Conservation (phyloP, 257 asterid species). For the Vinca minor region DNA sequence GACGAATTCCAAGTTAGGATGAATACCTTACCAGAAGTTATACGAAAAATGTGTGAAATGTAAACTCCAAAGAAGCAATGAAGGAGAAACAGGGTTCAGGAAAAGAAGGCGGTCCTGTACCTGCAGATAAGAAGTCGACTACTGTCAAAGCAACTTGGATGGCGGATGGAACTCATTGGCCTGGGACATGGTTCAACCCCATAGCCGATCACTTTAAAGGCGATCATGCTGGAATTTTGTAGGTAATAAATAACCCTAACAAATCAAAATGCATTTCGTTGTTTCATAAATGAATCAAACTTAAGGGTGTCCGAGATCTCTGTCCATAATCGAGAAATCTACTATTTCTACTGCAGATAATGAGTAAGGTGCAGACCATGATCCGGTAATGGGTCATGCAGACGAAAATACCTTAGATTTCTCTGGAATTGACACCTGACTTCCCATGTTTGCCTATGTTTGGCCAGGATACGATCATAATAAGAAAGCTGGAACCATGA, state of each 20-base stretch:
- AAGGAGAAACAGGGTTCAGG: too few species aligned
- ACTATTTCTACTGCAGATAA: conserved; percentile 37
- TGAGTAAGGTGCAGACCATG: conserved; percentile 82
- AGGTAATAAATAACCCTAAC: too few species aligned
- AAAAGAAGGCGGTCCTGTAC: too few species aligned
- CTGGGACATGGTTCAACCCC: conserved; percentile 77
- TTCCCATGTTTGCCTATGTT: conserved; percentile 90
- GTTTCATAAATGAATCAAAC: background rate
- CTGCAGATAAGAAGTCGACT: too few species aligned
- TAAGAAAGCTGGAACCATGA: conserved; percentile 99
- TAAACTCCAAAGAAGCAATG: too few species aligned
- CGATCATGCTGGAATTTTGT: conserved; percentile 90
- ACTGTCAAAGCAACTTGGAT: too few species aligned
- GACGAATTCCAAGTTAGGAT: too few species aligned
- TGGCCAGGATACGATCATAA: conserved; percentile 83
- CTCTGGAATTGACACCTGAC: conserved; percentile 65
- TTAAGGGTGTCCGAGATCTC: too few species aligned
- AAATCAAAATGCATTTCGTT: background rate
- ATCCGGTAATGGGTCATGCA: conserved; percentile 70
- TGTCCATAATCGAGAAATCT: too few species aligned
- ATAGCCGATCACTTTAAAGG: conserved; percentile 66
- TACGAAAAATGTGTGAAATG: too few species aligned
- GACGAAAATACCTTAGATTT: conserved; percentile 64
- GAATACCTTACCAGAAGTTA: too few species aligned
- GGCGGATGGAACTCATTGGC: conserved; percentile 99